Evolutionary conservation across 345 rosid genomes (phyloP), one percentile per base, ranked within the genome.

Genomic region (Gossypium raimondii): DNA sequence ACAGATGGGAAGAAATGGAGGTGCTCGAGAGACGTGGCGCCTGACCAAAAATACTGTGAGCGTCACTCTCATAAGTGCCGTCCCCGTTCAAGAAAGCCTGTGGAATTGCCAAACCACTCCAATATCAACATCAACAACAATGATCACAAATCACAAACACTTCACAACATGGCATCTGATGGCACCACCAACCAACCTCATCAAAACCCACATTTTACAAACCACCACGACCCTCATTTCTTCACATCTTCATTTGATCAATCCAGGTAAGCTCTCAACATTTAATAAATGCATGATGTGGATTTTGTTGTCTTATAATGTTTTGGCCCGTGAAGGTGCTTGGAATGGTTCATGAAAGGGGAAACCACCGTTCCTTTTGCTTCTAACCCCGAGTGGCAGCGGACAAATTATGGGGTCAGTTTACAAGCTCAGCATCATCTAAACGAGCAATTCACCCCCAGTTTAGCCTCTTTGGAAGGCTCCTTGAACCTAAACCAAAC

Each of bases 11-110:
- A 90, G 81, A 90, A 90, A 81, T 90, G 94, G 94, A 85, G 93
- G 81, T 89, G 93, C 75, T 86, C 93, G 6, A 84, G 91, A 74
- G 93, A 87, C 52, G 94, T 83, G 76, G 90, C 83, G 16, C 90
- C 94, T 38, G 86, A 86, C 52, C 92, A 86, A 65, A 90, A 88
- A 82, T 90, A 90, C 76, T 90, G 94, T 64, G 94, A 88, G 82
- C 85, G 92, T 13, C 94, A 90, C 82, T 85, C 87, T 38, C 92
- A 88, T 76, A 90, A 87, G 81, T 82, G 83, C 81, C 92, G 92
- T 72, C 89, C 86, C 82, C 94, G 94, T 90, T 90, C 94, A 90
- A 90, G 94, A 90, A 90, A 90, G 94, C 90, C 84, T 88, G 94
- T 90, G 94, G 92, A 90, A 89, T 62, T 73, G 76, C 85, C 73